These are phyloP conservation scores for Tolypocladium tropicale DNA, from an alignment of 2,329 filamentous ascomycete genomes.

Conservation along the genomic window DNA sequence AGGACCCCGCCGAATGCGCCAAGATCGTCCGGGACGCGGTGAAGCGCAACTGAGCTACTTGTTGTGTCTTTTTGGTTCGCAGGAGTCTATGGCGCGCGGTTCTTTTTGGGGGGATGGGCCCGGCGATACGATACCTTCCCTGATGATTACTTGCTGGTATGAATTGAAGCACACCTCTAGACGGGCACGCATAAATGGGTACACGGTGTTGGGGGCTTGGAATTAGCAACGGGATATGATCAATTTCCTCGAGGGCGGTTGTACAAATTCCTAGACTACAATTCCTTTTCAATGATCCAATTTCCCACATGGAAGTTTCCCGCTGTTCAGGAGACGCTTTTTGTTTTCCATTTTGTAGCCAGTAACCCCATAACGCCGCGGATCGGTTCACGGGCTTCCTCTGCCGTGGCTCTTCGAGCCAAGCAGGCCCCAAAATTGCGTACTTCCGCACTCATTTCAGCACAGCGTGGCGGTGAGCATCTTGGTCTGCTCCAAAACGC, in stretches of 20 bases:
- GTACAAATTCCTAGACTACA: neutral
- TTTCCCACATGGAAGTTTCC: too few relatives aligned
- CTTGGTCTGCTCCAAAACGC: conserved; percentile 54
- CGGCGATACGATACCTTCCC: too few relatives aligned
- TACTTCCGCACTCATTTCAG: neutral
- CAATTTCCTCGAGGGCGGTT: neutral
- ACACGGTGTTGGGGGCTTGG: too few relatives aligned
- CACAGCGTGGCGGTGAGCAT: conserved; percentile 29
- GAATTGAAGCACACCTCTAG: too few relatives aligned
- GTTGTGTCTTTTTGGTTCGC: neutral
- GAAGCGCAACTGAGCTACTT: neutral
- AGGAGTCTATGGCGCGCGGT: neutral
- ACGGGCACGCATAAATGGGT: neutral
- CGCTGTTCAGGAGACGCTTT: neutral
- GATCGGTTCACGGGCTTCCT: neutral
- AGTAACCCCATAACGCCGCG: neutral
- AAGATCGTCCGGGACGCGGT: conserved; percentile 18
- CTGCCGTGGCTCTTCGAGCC: neutral
- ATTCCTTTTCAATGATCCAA: neutral
- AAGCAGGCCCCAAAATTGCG: neutral
- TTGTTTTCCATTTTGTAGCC: neutral
- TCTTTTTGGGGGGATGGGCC: neutral
- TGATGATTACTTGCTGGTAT: neutral
- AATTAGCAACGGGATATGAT: neutral
- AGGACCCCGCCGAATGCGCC: conserved; percentile 57